These are phyloP conservation scores for Paraglomus occultum DNA, from an alignment of 192 early-diverging fungal species.

Conservation along the genomic window DNA sequence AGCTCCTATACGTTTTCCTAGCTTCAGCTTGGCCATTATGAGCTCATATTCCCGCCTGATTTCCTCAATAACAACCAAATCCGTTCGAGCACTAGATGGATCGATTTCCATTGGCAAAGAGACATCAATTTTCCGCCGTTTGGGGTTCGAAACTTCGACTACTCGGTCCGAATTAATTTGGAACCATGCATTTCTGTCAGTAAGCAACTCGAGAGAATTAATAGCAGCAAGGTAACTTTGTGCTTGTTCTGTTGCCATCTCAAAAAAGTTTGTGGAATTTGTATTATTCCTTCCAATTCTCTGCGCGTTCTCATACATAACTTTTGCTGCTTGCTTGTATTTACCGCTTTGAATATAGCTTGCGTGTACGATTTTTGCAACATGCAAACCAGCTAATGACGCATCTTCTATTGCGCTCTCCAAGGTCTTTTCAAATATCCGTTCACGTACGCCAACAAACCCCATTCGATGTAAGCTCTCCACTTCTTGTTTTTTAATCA, in stretches of 20 bases:
- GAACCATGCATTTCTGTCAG: constrained; percentile 1
- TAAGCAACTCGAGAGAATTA: constrained; percentile 1
- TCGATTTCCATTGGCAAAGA: no score
- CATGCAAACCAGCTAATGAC: background rate
- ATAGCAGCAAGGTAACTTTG: constrained; percentile 9
- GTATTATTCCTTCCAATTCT: background rate
- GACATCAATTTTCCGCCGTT: no score
- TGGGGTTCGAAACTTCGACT: no score
- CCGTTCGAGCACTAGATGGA: no score
- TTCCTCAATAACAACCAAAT: no score
- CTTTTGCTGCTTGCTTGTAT: constrained; percentile 1
- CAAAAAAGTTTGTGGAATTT: background rate
- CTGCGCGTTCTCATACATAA: constrained; percentile 1
- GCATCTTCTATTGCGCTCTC: background rate
- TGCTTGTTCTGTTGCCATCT: background rate
- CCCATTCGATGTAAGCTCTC: no score
- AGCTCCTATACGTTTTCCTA: no score
- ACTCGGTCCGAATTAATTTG: background rate
- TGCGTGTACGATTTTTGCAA: background rate
- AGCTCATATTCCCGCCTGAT: no score
- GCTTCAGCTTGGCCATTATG: no score
- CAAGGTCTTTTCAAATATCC: background rate
- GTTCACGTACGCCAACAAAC: background rate
- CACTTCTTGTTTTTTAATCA: no score
- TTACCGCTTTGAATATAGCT: constrained; percentile 1